Conservation (phyloP, 352 stramenopile species). For the Pythium graminicola region DNA sequence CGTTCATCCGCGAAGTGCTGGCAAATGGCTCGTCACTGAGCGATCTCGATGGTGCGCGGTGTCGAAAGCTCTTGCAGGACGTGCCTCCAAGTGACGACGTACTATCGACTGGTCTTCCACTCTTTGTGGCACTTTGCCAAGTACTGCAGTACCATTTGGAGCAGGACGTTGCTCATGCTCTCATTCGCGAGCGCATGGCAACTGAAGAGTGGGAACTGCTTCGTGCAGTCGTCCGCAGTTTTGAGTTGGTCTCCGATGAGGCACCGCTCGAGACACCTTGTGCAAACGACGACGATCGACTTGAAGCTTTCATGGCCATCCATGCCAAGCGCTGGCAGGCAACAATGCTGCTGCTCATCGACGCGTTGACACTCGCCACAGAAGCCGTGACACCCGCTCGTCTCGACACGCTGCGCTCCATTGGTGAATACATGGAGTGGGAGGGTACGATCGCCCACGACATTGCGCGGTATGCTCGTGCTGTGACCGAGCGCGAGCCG, state of each 20-base stretch:
- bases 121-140: constrained; percentile 74
- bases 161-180: constrained; percentile 60
- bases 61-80: constrained; percentile 38
- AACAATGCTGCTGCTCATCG: constrained; percentile 72
- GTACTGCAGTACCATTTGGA: constrained; percentile 84
- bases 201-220: constrained; percentile 57
- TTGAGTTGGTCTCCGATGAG: constrained; percentile 30
- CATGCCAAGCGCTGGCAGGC: constrained; percentile 80
- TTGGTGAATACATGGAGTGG: constrained; percentile 83
- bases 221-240: constrained; percentile 58
- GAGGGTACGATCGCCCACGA: constrained; percentile 80
- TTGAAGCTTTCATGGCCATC: constrained; percentile 56
- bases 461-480: constrained; percentile 57
- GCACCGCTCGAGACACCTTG: background rate
- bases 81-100: constrained; percentile 55
- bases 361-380: constrained; percentile 51
- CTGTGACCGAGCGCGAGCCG: constrained; percentile 50
- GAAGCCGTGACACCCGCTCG: constrained; percentile 52
- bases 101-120: constrained; percentile 58
- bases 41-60: constrained; percentile 33
- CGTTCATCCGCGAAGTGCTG: constrained; percentile 45
- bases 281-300: constrained; percentile 7
- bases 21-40: constrained; percentile 34
- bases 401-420: constrained; percentile 51
- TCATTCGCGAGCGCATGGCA: constrained; percentile 50